These are phyloP conservation scores for Acacia crassicarpa DNA, from an alignment of 306 rosid species.

Conservation along the genomic window DNA sequence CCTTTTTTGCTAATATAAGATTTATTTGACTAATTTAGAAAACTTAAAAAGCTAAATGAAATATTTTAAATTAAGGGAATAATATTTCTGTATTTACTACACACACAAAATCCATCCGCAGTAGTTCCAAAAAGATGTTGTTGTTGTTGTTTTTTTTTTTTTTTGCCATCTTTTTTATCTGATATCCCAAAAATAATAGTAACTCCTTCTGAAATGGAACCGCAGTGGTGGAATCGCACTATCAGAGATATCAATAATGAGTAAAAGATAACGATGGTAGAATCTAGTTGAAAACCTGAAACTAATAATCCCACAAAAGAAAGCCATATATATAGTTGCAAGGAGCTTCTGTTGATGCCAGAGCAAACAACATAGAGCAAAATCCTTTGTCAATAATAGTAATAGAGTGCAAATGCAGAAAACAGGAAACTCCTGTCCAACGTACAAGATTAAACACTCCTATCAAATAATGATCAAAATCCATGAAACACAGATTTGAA, in stretches of 20 bases:
- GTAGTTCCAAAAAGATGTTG: too few relatives aligned
- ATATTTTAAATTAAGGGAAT: too few relatives aligned
- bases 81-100: too few relatives aligned
- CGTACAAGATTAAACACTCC: background rate
- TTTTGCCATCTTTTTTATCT: too few relatives aligned
- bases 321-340: background rate
- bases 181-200: background rate
- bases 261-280: background rate
- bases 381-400: background rate
- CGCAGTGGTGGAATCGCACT: slow-evolving; percentile 7
- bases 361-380: slow-evolving; percentile 21
- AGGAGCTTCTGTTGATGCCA: background rate
- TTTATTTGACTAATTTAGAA: too few relatives aligned
- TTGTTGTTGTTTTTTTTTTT: too few relatives aligned
- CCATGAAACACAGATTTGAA: slow-evolving; percentile 8
- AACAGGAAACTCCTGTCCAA: slow-evolving; percentile 1
- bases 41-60: too few relatives aligned
- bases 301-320: background rate
- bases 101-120: too few relatives aligned
- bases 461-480: slow-evolving; percentile 5
- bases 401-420: background rate
- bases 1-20: too few relatives aligned
- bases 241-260: background rate
- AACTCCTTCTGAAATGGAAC: slow-evolving; percentile 3
- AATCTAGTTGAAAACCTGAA: background rate